Base-by-base conservation (phyloP, 2,329 filamentous ascomycete species). In the Penicillium brasilianum region DNA sequence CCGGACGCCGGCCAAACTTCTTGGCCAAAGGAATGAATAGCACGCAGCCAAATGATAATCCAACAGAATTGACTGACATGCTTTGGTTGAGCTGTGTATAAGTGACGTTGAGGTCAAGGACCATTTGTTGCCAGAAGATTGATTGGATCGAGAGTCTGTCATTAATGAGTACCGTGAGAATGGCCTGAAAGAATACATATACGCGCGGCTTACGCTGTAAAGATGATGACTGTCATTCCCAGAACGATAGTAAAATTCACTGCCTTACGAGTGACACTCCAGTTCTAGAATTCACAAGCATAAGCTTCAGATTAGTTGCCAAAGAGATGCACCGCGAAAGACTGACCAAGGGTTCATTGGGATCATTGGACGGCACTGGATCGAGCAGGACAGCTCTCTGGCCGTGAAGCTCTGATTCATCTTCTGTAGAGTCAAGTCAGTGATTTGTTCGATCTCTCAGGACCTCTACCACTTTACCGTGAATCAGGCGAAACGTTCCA, bases 1-100 rank as follows among this genome's bases (percentile, higher is more conserved):
- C 64, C 0, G 79, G 79, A 3, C 82, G 74, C 22, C 81, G 71
- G 4, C 82, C 81, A 51, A 73, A 83, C 55, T 82, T 82, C 60
- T 80, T 74, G 1, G 80, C 78, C 9, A 84, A 74, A 0, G 82
- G 81, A 7, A 83, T 77, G 53, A 83, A 75, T 0, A 83, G n/a
- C 3, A 82, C 63, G 44, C 76, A 77, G 1, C 81, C 81, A n/a
- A 79, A 61, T 13, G 77, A 75, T 0, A 84, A 69, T 1, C 76
- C 77, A 0, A 76, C 81, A 57, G 72, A 82, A n/a, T 77, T 79
- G 5, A 80, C 76, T 1, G 82, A 83, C 62, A 78, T 80, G 2
- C 76, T 76, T 49, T 80, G 75, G 55, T 83, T 85, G 37, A 84
- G 63, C 1, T 77, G 67, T 0, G 68, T 64, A 60, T 76, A 78